Percentiles rank a stretch among this genome's conserved stretches.
phyloP scores from a whole-genome alignment of 2,329 filamentous ascomycete genomes.

The Colletotrichum tropicale region DNA sequence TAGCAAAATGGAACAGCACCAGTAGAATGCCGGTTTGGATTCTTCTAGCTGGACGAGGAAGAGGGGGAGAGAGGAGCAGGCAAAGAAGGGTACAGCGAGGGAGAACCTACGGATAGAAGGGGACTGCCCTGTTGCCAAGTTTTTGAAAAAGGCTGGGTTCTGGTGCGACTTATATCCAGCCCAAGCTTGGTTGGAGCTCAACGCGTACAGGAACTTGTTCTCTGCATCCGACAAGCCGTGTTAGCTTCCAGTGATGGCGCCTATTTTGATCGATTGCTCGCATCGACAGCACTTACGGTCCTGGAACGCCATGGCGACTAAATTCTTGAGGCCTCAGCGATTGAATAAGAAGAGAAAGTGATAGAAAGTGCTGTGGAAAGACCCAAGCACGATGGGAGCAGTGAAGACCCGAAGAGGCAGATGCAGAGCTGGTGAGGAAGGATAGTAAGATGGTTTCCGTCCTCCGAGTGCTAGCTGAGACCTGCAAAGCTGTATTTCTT shows the following conservation, averaged over 20 bases:
- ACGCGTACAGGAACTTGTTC: slow-evolving; percentile 65
- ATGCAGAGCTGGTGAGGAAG: background rate
- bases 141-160: slow-evolving; percentile 74
- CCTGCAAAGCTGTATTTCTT: background rate
- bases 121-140: slow-evolving; percentile 69
- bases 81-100: background rate
- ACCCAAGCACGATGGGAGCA: background rate
- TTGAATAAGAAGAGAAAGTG: background rate
- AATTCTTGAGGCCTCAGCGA: background rate
- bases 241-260: background rate
- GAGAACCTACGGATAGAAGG: slow-evolving; percentile 59
- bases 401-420: background rate
- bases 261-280: background rate
- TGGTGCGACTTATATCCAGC: slow-evolving; percentile 66
- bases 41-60: background rate
- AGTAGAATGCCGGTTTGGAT: background rate
- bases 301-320: slow-evolving; percentile 3
- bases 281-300: slow-evolving; percentile 8
- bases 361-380: background rate
- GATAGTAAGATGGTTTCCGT: background rate
- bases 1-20: background rate
- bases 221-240: slow-evolving; percentile 30
- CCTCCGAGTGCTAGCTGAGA: background rate
- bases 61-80: background rate
- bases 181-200: slow-evolving; percentile 75